Base-by-base conservation (phyloP, 2,329 filamentous ascomycete genomes). In the Fusarium marasasianum region DNA sequence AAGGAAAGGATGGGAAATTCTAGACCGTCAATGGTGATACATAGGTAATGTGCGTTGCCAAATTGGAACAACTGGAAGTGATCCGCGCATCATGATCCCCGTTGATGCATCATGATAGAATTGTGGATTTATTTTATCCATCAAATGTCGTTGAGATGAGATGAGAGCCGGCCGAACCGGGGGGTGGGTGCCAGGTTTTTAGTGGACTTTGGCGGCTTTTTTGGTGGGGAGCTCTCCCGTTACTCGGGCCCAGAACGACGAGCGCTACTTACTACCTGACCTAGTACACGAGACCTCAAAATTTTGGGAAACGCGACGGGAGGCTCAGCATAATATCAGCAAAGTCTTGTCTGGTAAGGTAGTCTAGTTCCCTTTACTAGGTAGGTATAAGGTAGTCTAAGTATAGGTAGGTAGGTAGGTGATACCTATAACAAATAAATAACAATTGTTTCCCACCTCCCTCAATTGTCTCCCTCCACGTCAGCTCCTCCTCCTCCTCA, bases 1-100 rank as follows among this genome's bases (percentile, higher is more conserved):
- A 22, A 29, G 45, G 18, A 47, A 20, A 26, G 38, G 43, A 60
- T 38, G 29, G 53, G 38, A 37, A 44, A 48, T 50, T 58, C 65
- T 54, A 69, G 63, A 68, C 70, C 45, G 37, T 68, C 38, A 29
- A 40, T 26, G 20, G 8, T 18, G 17, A 37, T 24, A 22, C 33
- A 35, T 35, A 31, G 29, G 29, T 31, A 8, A 37, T 64, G 26
- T 60, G 55, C 15, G 50, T 53, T 40, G 50, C 44, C 48, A 69
- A 64, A 65, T 69, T 64, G 33, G 40, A 68, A 35, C 35, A 58
- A 63, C 62, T 69, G 55, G 57, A 72, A 62, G 57, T 66, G 70
- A 66, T 73, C 66, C 57, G 55, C 33, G 70, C 55, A 44, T 55
- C 24, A 55, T 66, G 61, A 59, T 57, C 55, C 44, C 40, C 41